Evolutionary conservation across 768 basidiomycete species (phyloP).

Genomic region (Mycena galericulata): DNA sequence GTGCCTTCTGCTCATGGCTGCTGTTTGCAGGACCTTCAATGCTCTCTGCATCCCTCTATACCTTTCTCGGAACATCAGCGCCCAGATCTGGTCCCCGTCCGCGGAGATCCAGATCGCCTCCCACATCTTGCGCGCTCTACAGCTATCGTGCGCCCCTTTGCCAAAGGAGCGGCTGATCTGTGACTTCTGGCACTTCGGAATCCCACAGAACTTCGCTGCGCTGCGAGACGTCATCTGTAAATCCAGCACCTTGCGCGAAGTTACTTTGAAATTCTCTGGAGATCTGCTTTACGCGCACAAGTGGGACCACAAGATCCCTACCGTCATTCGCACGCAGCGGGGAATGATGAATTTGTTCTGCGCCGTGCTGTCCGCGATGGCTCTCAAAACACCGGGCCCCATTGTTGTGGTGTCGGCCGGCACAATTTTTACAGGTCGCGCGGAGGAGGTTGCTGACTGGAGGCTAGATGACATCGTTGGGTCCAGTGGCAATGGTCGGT

Average conservation of each 20-base stretch:
- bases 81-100: neutral
- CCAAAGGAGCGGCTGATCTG: neutral
- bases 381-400: neutral
- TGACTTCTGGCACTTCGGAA: neutral
- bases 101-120: too few species aligned
- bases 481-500: too few species aligned
- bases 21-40: slow-evolving; percentile 2
- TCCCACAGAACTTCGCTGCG: neutral
- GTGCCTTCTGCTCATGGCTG: neutral
- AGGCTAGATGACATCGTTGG: neutral
- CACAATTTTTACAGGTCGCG: neutral
- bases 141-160: neutral
- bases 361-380: neutral
- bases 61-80: neutral
- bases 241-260: neutral
- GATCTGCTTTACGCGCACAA: neutral
- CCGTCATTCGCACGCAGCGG: neutral
- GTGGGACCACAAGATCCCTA: neutral
- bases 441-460: neutral
- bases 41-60: neutral
- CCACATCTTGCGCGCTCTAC: neutral
- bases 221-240: neutral
- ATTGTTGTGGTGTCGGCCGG: neutral
- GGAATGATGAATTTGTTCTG: neutral
- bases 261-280: neutral